Evolutionary conservation across 2,329 filamentous ascomycete genomes (phyloP).

Genomic region (Cylindrodendrum hubeiense): DNA sequence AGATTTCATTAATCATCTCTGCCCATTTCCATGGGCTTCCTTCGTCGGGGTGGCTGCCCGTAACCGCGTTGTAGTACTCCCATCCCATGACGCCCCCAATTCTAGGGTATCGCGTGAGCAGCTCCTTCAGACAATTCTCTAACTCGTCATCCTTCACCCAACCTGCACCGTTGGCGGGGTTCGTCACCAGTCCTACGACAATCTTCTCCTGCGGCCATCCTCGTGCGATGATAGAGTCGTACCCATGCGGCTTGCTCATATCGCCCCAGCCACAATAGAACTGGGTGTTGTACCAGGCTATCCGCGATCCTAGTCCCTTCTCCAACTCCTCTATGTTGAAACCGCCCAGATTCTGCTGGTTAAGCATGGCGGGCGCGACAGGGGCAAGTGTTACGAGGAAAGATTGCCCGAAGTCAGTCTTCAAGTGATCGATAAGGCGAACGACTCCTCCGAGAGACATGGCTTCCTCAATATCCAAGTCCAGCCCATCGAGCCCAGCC

Average conservation of each 20-base stretch:
- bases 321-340: conserved; percentile 83
- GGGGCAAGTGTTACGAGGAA: conserved; percentile 86
- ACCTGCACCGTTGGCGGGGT: conserved; percentile 73
- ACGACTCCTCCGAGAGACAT: conserved; percentile 76
- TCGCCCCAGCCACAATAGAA: conserved; percentile 90
- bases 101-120: conserved; percentile 65
- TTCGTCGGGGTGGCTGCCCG: conserved; percentile 41
- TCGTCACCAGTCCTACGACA: conserved; percentile 83
- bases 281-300: conserved; percentile 88
- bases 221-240: conserved; percentile 60
- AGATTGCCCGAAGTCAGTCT: conserved; percentile 72
- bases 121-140: conserved; percentile 53
- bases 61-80: conserved; percentile 88
- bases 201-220: conserved; percentile 80
- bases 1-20: conserved; percentile 43
- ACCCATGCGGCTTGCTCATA: conserved; percentile 55
- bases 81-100: conserved; percentile 92
- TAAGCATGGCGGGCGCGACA: conserved; percentile 77
- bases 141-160: conserved; percentile 60
- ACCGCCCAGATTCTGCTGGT: conserved; percentile 74
- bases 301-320: conserved; percentile 68
- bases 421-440: conserved; percentile 74
- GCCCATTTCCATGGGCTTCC: conserved; percentile 81
- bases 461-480: conserved; percentile 81
- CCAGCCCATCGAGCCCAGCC: conserved; percentile 74